Conservation (phyloP, 2,329 filamentous ascomycete species). For the Neonectria sp. region DNA sequence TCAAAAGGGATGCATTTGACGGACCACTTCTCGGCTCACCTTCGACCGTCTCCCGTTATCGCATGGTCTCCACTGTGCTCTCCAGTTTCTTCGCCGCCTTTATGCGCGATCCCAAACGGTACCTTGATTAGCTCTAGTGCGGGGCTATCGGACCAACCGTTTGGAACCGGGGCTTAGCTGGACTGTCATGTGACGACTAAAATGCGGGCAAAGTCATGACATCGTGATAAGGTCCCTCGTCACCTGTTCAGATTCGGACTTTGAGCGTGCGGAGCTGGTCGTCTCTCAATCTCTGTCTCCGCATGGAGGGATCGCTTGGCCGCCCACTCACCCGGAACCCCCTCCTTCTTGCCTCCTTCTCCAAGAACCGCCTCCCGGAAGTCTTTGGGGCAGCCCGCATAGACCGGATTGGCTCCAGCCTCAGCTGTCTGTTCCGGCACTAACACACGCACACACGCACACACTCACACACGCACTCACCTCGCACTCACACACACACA, state of each 20-base stretch:
- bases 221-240: slow-evolving; percentile 21
- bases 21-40: slow-evolving; percentile 26
- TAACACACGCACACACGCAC: slow-evolving; percentile 13
- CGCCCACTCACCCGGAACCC: not conserved
- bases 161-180: slow-evolving; percentile 15
- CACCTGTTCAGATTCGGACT: not conserved
- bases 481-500: not conserved
- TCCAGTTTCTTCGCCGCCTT: slow-evolving; percentile 26
- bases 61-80: slow-evolving; percentile 16
- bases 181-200: slow-evolving; percentile 27
- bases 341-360: not conserved
- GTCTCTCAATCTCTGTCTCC: slow-evolving; percentile 5
- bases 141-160: slow-evolving; percentile 19
- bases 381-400: slow-evolving; percentile 28
- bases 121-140: slow-evolving; percentile 31
- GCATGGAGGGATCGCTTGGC: slow-evolving; percentile 9
- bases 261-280: not conserved
- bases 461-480: not conserved
- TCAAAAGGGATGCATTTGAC: slow-evolving; percentile 21
- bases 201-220: slow-evolving; percentile 22
- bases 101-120: slow-evolving; percentile 33
- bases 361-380: not conserved
- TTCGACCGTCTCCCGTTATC: slow-evolving; percentile 32
- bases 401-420: slow-evolving; percentile 36
- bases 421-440: slow-evolving; percentile 26